Conservation (phyloP, 2,329 filamentous ascomycete species). For the Apiospora sp. region DNA sequence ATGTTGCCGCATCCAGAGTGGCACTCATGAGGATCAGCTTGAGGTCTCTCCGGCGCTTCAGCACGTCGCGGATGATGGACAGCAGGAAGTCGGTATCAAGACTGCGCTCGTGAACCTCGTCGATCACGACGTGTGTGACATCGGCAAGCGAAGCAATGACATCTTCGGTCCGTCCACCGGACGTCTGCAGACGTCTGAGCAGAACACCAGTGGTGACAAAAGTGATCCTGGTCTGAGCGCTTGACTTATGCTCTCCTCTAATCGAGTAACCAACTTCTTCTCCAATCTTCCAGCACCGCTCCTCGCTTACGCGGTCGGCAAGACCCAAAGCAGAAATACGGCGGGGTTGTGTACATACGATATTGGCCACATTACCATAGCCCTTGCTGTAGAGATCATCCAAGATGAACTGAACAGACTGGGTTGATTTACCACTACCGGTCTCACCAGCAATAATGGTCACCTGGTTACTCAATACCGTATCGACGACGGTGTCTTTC, state of each 20-base stretch:
- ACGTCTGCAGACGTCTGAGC: slow-evolving; percentile 88
- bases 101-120: slow-evolving; percentile 95
- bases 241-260: slow-evolving; percentile 84
- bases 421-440: slow-evolving; percentile 95
- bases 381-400: slow-evolving; percentile 85
- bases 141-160: slow-evolving; percentile 84
- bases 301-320: slow-evolving; percentile 92
- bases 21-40: slow-evolving; percentile 97
- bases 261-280: slow-evolving; percentile 93
- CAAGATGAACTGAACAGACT: slow-evolving; percentile 94
- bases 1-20: slow-evolving; percentile 87
- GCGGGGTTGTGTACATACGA: slow-evolving; percentile 94
- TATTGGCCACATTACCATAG: slow-evolving; percentile 81
- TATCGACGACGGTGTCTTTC: slow-evolving; percentile 76
- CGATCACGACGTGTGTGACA: slow-evolving; percentile 93
- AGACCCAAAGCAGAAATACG: slow-evolving; percentile 93
- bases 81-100: slow-evolving; percentile 94
- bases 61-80: slow-evolving; percentile 83
- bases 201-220: slow-evolving; percentile 97
- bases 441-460: slow-evolving; percentile 98
- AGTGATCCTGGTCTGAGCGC: slow-evolving; percentile 81
- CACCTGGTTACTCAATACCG: slow-evolving; percentile 81
- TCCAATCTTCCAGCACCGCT: slow-evolving; percentile 82
- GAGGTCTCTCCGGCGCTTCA: slow-evolving; percentile 77
- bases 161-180: slow-evolving; percentile 80